Evolutionary conservation across 768 basidiomycete species (phyloP).

Genomic region (Lactarius hengduanensis): DNA sequence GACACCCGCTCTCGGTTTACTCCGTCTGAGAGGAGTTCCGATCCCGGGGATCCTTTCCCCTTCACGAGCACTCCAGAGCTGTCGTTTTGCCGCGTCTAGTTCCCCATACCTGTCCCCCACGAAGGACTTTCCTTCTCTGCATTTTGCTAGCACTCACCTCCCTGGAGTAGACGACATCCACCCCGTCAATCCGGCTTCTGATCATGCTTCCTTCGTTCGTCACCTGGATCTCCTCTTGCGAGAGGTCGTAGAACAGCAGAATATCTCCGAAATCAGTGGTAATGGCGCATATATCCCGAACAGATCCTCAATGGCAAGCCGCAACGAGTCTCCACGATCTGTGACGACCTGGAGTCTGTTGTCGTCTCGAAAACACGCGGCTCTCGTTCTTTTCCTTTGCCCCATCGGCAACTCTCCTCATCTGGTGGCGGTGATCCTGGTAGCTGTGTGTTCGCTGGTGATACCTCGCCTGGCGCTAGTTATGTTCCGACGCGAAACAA

Average conservation of each 20-base stretch:
- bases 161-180: neutral
- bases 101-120: constrained; percentile 3
- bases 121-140: neutral
- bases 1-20: neutral
- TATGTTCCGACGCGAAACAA: constrained; percentile 6
- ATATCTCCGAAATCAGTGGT: neutral
- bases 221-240: constrained; percentile 10
- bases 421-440: neutral
- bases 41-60: neutral
- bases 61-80: constrained; percentile 22
- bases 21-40: neutral
- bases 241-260: constrained; percentile 6
- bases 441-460: neutral
- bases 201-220: constrained; percentile 3
- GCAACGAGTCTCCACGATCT: neutral
- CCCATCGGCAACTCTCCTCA: neutral
- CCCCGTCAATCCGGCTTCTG: neutral
- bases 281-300: constrained; percentile 13
- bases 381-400: neutral
- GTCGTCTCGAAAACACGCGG: neutral
- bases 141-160: neutral
- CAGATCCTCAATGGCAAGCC: too few species aligned
- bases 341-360: neutral
- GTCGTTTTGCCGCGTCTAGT: constrained; percentile 17
- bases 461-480: neutral